Conservation (phyloP, 164 flowering plant species). For the Piper betle region DNA sequence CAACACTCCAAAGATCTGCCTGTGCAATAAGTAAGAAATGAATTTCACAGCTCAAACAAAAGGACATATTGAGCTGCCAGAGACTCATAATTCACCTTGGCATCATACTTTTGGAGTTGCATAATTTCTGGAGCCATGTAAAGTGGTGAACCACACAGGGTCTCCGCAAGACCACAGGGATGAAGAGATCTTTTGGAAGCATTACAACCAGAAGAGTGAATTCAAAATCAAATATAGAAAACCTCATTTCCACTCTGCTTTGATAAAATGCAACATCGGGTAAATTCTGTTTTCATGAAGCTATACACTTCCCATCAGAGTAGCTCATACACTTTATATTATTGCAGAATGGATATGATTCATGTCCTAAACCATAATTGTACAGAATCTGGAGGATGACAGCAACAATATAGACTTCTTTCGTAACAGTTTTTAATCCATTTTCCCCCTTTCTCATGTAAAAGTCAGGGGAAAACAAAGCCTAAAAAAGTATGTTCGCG, state of each 20-base stretch:
- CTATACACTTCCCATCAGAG: neutral
- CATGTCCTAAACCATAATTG: no score
- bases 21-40: constrained; percentile 27
- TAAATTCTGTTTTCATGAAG: neutral
- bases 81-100: constrained; percentile 50
- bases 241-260: neutral
- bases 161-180: constrained; percentile 92
- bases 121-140: constrained; percentile 99
- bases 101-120: constrained; percentile 97
- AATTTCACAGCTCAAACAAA: constrained; percentile 3
- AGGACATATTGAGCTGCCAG: neutral
- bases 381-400: no score
- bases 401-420: no score
- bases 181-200: constrained; percentile 62
- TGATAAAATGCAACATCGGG: neutral
- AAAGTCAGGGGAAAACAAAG: no score
- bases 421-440: no score
- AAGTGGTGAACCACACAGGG: constrained; percentile 97
- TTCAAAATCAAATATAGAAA: neutral
- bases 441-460: no score
- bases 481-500: no score
- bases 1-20: constrained; percentile 99
- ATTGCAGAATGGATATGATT: no score
- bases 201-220: neutral
- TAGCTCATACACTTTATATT: no score